Evolutionary conservation across 495 filamentous ascomycete genomes (phyloP).

Genomic region (Penicillium dipodomyicola): DNA sequence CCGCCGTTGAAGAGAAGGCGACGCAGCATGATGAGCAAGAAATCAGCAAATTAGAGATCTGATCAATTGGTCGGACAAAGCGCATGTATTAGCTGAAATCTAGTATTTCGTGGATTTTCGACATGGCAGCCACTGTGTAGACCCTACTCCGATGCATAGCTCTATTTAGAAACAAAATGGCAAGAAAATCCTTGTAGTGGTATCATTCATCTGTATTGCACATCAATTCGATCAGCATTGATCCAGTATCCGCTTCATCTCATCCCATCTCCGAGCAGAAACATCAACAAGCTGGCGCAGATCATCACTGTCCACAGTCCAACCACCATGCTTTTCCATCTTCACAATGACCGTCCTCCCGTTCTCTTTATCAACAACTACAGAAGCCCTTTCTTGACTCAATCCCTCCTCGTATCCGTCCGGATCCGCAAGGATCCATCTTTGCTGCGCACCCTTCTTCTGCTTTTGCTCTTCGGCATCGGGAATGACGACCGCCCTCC

Average conservation of each 20-base stretch:
- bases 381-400: slow-evolving; percentile 67
- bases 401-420: slow-evolving; percentile 86
- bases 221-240: slow-evolving; percentile 29
- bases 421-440: slow-evolving; percentile 81
- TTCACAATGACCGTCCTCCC: slow-evolving; percentile 58
- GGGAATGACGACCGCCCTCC: slow-evolving; percentile 40
- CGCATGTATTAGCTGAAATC: background rate
- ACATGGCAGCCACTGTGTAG: background rate
- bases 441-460: slow-evolving; percentile 44
- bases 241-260: slow-evolving; percentile 48
- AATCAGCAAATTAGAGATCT: slow-evolving; percentile 15
- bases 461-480: slow-evolving; percentile 40
- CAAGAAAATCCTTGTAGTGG: slow-evolving; percentile 18
- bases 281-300: slow-evolving; percentile 53
- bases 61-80: background rate
- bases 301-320: slow-evolving; percentile 52
- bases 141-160: background rate
- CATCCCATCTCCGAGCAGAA: slow-evolving; percentile 54
- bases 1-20: slow-evolving; percentile 41
- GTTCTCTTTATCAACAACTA: slow-evolving; percentile 67
- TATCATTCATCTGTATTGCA: slow-evolving; percentile 33
- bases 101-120: background rate
- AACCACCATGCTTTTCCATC: slow-evolving; percentile 84
- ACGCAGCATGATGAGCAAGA: slow-evolving; percentile 12
- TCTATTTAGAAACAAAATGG: background rate